phyloP scores from a whole-genome alignment of 371 early-diverging fungal genomes.

The Mortierella sp. region DNA sequence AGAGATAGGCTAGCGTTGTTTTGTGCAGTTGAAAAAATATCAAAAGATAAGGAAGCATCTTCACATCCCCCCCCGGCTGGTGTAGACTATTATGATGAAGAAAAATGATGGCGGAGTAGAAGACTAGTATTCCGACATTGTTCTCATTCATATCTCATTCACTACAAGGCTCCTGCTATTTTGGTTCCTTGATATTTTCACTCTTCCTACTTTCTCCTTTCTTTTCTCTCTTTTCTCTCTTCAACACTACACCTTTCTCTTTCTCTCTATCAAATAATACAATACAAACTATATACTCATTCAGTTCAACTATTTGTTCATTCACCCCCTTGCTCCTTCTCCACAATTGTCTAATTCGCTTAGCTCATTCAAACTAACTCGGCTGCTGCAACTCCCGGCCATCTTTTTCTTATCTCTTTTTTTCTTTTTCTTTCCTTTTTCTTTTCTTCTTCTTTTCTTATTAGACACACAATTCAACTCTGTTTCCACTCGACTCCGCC shows the following conservation, averaged over 20 bases:
- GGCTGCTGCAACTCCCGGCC: neutral
- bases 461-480: neutral
- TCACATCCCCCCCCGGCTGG: neutral
- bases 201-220: neutral
- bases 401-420: conserved; percentile 1
- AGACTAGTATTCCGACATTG: neutral
- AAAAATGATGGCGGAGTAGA: neutral
- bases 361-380: neutral
- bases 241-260: neutral
- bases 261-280: neutral
- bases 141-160: neutral
- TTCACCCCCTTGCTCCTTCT: conserved; percentile 3
- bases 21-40: too few relatives aligned
- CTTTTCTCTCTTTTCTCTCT: neutral
- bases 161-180: conserved; percentile 3
- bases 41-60: neutral
- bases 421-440: neutral
- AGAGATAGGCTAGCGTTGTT: too few relatives aligned
- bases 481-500: conserved; percentile 3
- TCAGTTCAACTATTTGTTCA: neutral
- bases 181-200: neutral
- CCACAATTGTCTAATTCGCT: neutral
- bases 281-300: neutral
- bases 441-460: neutral
- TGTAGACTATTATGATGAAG: too few relatives aligned